Evolutionary conservation across 352 stramenopile species (phyloP), one percentile per base, ranked within the genome.

Genomic region (Phytophthora ohioensis): DNA sequence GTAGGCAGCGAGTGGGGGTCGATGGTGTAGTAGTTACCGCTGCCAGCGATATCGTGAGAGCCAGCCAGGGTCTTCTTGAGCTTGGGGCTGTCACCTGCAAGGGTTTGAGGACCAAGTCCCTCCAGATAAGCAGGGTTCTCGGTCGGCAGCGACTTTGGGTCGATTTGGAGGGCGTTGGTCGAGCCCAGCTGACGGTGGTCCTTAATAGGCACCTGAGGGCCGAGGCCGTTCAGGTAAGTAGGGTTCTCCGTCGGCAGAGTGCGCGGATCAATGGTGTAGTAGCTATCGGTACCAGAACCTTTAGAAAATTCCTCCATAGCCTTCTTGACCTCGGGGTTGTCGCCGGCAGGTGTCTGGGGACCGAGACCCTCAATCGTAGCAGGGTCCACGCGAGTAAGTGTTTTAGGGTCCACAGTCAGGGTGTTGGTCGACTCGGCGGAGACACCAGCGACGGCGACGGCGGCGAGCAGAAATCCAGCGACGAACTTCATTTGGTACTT

Each of bases 391-490:
- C 17, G 17, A 17, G 17, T 17, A 17, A 17, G 17, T 17, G 17
- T 17, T 17, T 17, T 17, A 12, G 61, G 61, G 52, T 63, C 61
- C 9, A 63, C 43, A 43, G 61, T 43, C 3, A 57, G 51, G 27
- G 54, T 64, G 31, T 55, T 59, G 39, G 55, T 66, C 1, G 47
- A 56, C 35, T 72, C 65, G 15, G 65, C 57, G 2, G 45, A 42
- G 11, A 35, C 51, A 27, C 57, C 52, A 32, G 65, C 57, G 34
- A 67, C 35, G 17, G 57, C 65, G 30, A 68, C 12, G 30, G 49
- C 57, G 15, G 65, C 51, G 32, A 72, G 43, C 17, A 72, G 35
- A 49, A 72, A n/a, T 42, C 57, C 65, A 68, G 65, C 12, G 43
- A 38, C 13, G 27, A 72, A 63, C 51, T 72, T 62, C 65, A 72